phyloP scores from a whole-genome alignment of 768 basidiomycete species.

The Lentinula raphanica region DNA sequence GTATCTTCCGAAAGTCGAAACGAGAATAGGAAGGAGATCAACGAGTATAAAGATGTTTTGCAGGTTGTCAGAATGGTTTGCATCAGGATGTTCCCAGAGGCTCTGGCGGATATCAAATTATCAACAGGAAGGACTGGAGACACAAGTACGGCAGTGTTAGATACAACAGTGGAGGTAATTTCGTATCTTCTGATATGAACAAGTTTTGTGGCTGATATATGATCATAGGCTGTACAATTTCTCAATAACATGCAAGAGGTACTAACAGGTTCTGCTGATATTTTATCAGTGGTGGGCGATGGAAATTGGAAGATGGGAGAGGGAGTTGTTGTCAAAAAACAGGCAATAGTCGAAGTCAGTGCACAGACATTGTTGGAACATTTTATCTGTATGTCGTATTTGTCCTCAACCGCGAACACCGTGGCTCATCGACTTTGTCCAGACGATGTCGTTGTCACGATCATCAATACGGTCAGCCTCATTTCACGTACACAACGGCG shows the following conservation, averaged over 20 bases:
- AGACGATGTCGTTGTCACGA: constrained; percentile 75
- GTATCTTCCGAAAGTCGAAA: constrained; percentile 32
- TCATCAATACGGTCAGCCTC: constrained; percentile 53
- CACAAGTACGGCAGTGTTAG: constrained; percentile 49
- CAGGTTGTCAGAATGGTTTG: constrained; percentile 63
- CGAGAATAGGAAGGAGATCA: constrained; percentile 37
- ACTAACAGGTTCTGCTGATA: constrained; percentile 58
- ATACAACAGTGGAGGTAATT: constrained; percentile 1
- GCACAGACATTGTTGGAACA: constrained; percentile 66
- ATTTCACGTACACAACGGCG: constrained; percentile 58
- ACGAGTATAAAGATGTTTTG: constrained; percentile 70
- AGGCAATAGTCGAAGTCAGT: constrained; percentile 44
- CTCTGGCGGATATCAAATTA: constrained; percentile 72
- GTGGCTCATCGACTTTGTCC: neutral
- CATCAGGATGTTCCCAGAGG: constrained; percentile 79
- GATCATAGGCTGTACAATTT: constrained; percentile 58
- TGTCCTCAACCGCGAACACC: neutral
- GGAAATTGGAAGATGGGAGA: constrained; percentile 94
- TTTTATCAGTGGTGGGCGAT: constrained; percentile 68
- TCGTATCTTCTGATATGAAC: constrained; percentile 40
- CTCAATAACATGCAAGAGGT: constrained; percentile 68
- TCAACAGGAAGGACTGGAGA: constrained; percentile 49
- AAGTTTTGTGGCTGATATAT: no score
- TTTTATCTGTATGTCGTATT: constrained; percentile 54
- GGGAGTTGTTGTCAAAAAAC: constrained; percentile 59